A percentile compares a stretch with the other conserved stretches of the same genome.
phyloP scores from a whole-genome alignment of 2,329 filamentous ascomycete species.

The Hypoxylon sp. region DNA sequence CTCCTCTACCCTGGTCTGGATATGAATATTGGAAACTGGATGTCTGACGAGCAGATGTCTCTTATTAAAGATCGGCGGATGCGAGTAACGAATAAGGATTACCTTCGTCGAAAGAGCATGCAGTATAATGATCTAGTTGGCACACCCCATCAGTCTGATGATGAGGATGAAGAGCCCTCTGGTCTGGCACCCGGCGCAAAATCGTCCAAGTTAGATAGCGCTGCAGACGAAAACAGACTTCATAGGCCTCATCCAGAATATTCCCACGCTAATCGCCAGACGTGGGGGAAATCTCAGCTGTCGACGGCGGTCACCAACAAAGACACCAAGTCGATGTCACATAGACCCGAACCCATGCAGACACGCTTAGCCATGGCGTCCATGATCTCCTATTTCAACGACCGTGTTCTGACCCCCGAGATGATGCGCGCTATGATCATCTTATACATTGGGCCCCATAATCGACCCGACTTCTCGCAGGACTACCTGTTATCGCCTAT shows the following conservation, averaged over 20 bases:
- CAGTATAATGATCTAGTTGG: slow-evolving; percentile 88
- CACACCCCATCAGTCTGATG: slow-evolving; percentile 84
- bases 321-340: slow-evolving; percentile 55
- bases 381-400: slow-evolving; percentile 99
- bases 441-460: slow-evolving; percentile 93
- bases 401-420: slow-evolving; percentile 92
- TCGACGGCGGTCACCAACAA: slow-evolving; percentile 37
- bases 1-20: slow-evolving; percentile 92
- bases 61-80: slow-evolving; percentile 87
- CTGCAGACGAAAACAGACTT: slow-evolving; percentile 40
- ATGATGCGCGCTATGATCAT: slow-evolving; percentile 99
- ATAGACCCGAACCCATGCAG: slow-evolving; percentile 71
- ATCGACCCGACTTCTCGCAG: slow-evolving; percentile 90
- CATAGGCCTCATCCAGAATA: slow-evolving; percentile 63
- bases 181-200: slow-evolving; percentile 45
- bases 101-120: slow-evolving; percentile 86
- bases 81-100: slow-evolving; percentile 80
- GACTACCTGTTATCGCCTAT: slow-evolving; percentile 93
- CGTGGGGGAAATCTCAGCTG: slow-evolving; percentile 51
- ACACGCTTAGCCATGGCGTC: slow-evolving; percentile 94
- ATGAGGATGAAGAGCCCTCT: slow-evolving; percentile 69
- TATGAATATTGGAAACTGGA: slow-evolving; percentile 99
- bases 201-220: slow-evolving; percentile 37
- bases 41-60: slow-evolving; percentile 98
- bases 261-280: slow-evolving; percentile 62